Evolutionary conservation across 2,329 filamentous ascomycete genomes (phyloP), one percentile per base, ranked within the genome.

Genomic region (Fusarium sacchari): DNA sequence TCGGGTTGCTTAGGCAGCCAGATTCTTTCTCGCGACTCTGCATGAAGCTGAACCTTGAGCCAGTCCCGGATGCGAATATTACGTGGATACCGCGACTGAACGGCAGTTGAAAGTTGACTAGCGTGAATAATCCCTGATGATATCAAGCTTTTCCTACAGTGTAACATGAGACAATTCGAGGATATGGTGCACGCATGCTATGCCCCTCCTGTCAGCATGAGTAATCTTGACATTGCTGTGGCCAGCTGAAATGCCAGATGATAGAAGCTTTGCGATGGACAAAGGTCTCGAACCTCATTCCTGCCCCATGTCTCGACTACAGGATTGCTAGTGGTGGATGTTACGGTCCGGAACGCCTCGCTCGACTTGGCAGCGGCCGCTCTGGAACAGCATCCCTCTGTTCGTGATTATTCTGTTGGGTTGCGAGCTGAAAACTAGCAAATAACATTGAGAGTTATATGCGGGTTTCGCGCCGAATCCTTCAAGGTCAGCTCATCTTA

Each of bases 71-170:
- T 34, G 12, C 30, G 22, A 50, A 34, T 50, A 34, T 20, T 18
- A 34, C 30, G 2, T 15, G 47, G 9, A 50, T 24, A 2, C 2
- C 2, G 22, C 30, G 9, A 34, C 14, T 50, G 22, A 6, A 24
- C 15, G 22, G 1, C 6, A 8, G 26, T 30, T 1, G 24, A 22
- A 0, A 10, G 18, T 20, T 12, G 20, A 12, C 8, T 49, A 24
- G 30, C 8, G 17, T 1, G 0, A 15, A 14, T 24, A 6, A 50
- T 34, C 47, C 28, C 30, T 50, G 47, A 1, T 7, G 0, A 34
- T 50, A n/a, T 10, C 15, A 14, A 10, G 44, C 44, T 17, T 17
- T 2, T 22, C 26, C 24, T 3, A 20, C 2, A 24, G 15, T 8
- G 3, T 17, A 10, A 4, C 18, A 5, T 24, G 8, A 6, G 11